Evolutionary conservation across 2,329 filamentous ascomycete species (phyloP).

Genomic region (Exophiala viscosa): DNA sequence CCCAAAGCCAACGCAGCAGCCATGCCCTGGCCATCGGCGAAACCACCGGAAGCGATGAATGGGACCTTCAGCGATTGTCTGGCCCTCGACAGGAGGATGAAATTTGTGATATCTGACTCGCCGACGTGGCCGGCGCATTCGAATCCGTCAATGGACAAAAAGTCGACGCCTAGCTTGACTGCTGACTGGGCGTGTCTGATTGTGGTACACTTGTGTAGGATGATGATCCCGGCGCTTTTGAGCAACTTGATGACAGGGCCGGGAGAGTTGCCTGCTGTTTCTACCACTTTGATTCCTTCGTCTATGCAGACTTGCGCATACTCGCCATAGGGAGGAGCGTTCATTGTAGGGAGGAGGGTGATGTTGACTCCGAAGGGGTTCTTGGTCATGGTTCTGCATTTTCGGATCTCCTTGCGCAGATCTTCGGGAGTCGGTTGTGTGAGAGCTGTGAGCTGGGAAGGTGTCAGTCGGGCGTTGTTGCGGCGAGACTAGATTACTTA

Average conservation of each 20-base stretch:
- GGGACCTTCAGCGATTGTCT: conserved; percentile 79
- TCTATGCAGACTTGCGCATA: conserved; percentile 92
- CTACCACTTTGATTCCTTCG: conserved; percentile 85
- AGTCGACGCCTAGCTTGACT: conserved; percentile 91
- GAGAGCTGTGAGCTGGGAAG: conserved; percentile 52
- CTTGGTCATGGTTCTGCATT: conserved; percentile 67
- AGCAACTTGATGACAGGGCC: conserved; percentile 86
- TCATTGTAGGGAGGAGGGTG: conserved; percentile 83
- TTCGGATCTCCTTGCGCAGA: conserved; percentile 87
- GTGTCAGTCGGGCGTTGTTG: background rate
- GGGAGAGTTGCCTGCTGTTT: conserved; percentile 86
- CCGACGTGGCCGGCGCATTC: conserved; percentile 76
- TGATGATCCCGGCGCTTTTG: conserved; percentile 71
- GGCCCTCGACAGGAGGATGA: conserved; percentile 71
- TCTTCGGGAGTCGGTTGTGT: conserved; percentile 91
- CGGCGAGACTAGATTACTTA: conserved; percentile 25
- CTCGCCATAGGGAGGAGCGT: conserved; percentile 85
- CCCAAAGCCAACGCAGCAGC: conserved; percentile 87
- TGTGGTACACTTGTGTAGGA: conserved; percentile 97
- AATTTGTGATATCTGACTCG: conserved; percentile 52
- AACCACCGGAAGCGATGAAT: conserved; percentile 94
- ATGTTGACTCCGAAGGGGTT: conserved; percentile 84
- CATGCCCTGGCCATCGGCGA: conserved; percentile 89
- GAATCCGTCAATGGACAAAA: conserved; percentile 94
- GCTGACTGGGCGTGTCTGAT: conserved; percentile 90